Base-by-base conservation (phyloP, 306 rosid genomes). In the Trichosanthes cucumerina region DNA sequence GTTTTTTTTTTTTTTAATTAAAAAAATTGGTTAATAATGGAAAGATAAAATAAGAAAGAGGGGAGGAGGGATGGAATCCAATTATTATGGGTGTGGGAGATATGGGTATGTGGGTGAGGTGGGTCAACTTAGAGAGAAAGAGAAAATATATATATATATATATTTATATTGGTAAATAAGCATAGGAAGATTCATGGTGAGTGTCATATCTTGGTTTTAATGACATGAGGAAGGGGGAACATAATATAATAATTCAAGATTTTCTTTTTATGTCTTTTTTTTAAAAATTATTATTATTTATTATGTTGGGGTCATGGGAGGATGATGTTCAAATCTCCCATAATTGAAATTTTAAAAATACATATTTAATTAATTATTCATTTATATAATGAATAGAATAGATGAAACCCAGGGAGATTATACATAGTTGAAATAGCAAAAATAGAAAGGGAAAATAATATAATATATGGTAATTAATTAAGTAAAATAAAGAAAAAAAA, bases 111-210 rank as follows among this genome's bases (percentile, higher is more conserved):
- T 86, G 85, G 80, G 80, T 71, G 76, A 84, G 81, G 88, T 88
- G 96, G 94, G 96, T 88, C 96, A 88, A 90, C 84, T 76, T 85
- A 56, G 73, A 62, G 43, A 60, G 70, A 24, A 53, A 78, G 52
- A 71, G 64, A 56, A 86, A 58, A 58, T 2, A 58, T 1, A 3
- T n/a, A 58, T 10, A 24, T 23, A 54, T 23, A 9, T 53, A 1
- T n/a, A 11, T 14, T 28, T 4, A 13, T 31, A 64, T 7, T 47
- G 53, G 75, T 38, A 2, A 69, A 86, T 69, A 65, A 82, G 87
- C 74, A 81, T 78, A 77, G 89, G 97, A 91, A 89, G 96, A 91
- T 91, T 93, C 97, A 89, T 89, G 76, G 33, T 34, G 38, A 53
- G 60, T 18, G 59, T 41, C 4, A 39, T 19, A n/a, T n/a, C n/a